A percentile compares a stretch with the other conserved stretches of the same genome.
These are phyloP conservation scores for Hyaloscypha finlandica DNA, from an alignment of 495 filamentous ascomycete genomes.

Conservation along the genomic window DNA sequence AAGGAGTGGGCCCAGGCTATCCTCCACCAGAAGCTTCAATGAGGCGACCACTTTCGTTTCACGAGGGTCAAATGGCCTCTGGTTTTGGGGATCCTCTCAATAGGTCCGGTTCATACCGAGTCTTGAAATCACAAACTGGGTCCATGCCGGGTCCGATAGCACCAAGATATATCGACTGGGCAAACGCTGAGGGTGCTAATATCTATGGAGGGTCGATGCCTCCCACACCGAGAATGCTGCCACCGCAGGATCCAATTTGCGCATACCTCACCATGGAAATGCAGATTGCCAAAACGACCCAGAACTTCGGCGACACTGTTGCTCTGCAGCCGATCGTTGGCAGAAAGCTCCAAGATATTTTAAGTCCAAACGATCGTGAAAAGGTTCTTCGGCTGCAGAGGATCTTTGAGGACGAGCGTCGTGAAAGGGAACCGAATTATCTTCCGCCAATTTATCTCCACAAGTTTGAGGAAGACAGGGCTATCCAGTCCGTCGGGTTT, in stretches of 20 bases:
- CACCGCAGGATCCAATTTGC: constrained; percentile 39
- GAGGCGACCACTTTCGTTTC: constrained; percentile 47
- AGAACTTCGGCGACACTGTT: constrained; percentile 51
- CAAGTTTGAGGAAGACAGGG: constrained; percentile 47
- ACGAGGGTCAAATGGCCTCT: constrained; percentile 35
- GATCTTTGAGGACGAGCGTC: constrained; percentile 48
- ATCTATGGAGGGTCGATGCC: constrained; percentile 38
- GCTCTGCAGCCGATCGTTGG: constrained; percentile 41
- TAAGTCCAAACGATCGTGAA: constrained; percentile 49
- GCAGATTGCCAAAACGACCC: constrained; percentile 55
- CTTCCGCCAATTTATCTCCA: constrained; percentile 53
- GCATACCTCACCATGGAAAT: constrained; percentile 58
- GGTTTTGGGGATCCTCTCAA: constrained; percentile 51
- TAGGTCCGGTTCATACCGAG: constrained; percentile 46
- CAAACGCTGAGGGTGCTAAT: constrained; percentile 45
- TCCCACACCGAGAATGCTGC: constrained; percentile 39
- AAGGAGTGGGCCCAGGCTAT: constrained; percentile 45
- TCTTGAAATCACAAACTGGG: constrained; percentile 56
- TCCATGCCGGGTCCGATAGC: constrained; percentile 42
- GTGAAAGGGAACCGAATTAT: constrained; percentile 50
- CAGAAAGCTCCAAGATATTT: constrained; percentile 50
- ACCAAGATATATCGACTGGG: constrained; percentile 50
- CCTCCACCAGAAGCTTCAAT: constrained; percentile 43
- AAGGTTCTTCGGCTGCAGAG: constrained; percentile 49
- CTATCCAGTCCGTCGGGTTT: constrained; percentile 51